Conservation (phyloP, 2,329 filamentous ascomycete species). For the Fusarium mangiferae region DNA sequence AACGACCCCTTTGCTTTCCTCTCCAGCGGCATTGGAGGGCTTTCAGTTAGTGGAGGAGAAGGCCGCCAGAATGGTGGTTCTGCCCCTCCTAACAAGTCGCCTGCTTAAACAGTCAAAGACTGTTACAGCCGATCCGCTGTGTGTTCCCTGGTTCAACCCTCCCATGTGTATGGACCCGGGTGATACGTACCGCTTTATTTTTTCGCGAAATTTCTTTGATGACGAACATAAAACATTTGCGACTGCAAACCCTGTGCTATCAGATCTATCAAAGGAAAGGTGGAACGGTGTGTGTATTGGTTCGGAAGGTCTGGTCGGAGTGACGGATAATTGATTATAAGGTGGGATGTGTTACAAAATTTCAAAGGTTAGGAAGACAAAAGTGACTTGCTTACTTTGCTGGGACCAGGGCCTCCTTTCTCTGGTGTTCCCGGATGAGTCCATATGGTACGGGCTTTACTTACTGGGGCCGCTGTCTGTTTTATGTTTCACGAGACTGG, state of each 20-base stretch:
- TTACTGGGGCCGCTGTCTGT: constrained; percentile 45
- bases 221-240: constrained; percentile 58
- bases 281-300: constrained; percentile 51
- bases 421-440: constrained; percentile 48
- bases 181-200: constrained; percentile 43
- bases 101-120: constrained; percentile 57
- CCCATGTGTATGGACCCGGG: constrained; percentile 28
- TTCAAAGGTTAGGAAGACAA: constrained; percentile 54
- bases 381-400: constrained; percentile 50
- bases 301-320: constrained; percentile 52
- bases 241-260: constrained; percentile 58
- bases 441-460: constrained; percentile 47
- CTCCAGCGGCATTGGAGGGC: constrained; percentile 75
- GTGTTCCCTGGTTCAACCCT: constrained; percentile 43
- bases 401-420: constrained; percentile 42
- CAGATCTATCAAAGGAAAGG: constrained; percentile 52
- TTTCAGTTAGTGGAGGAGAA: constrained; percentile 76
- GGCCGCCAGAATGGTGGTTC: constrained; percentile 70
- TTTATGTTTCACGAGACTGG: constrained; percentile 49
- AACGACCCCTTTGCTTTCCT: constrained; percentile 85
- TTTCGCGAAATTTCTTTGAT: constrained; percentile 52
- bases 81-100: constrained; percentile 68
- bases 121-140: constrained; percentile 40
- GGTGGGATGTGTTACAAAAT: constrained; percentile 49
- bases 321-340: constrained; percentile 52